Conservation (phyloP, 1,284 basidiomycete species). For the Flammula alnicola region DNA sequence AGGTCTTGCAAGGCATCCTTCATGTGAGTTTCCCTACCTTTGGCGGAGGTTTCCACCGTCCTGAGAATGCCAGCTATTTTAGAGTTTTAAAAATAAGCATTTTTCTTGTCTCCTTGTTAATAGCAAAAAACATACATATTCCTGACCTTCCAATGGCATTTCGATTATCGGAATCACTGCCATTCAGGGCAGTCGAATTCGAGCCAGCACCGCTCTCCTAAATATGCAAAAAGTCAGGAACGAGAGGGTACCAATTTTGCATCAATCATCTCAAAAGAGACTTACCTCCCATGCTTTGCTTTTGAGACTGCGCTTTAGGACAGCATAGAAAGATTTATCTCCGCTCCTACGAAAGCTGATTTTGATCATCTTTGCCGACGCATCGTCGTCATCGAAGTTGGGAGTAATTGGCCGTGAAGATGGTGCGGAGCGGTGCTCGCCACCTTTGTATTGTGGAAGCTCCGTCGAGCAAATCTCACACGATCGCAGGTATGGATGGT, state of each 20-base stretch:
- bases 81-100: constrained; percentile 14
- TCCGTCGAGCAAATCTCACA: constrained; percentile 92
- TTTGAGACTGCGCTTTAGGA: constrained; percentile 78
- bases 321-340: constrained; percentile 82
- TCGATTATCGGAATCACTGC: constrained; percentile 19
- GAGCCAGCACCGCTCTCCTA: constrained; percentile 16
- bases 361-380: constrained; percentile 55
- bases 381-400: constrained; percentile 41
- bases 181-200: constrained; percentile 21
- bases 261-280: constrained; percentile 20
- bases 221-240: constrained; percentile 17
- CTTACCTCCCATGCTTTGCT: constrained; percentile 84
- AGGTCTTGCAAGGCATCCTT: constrained; percentile 86
- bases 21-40: constrained; percentile 71
- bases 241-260: constrained; percentile 1
- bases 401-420: constrained; percentile 62
- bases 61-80: constrained; percentile 78
- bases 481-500: constrained; percentile 72
- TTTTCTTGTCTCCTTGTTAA: not conserved
- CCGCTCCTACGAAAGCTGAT: constrained; percentile 93
- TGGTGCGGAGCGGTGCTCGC: constrained; percentile 59
- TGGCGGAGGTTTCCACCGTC: constrained; percentile 70
- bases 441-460: constrained; percentile 42
- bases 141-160: constrained; percentile 40
- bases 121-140: constrained; percentile 49